Conservation (phyloP, 2,329 filamentous ascomycete species). For the Bisporella sp. region DNA sequence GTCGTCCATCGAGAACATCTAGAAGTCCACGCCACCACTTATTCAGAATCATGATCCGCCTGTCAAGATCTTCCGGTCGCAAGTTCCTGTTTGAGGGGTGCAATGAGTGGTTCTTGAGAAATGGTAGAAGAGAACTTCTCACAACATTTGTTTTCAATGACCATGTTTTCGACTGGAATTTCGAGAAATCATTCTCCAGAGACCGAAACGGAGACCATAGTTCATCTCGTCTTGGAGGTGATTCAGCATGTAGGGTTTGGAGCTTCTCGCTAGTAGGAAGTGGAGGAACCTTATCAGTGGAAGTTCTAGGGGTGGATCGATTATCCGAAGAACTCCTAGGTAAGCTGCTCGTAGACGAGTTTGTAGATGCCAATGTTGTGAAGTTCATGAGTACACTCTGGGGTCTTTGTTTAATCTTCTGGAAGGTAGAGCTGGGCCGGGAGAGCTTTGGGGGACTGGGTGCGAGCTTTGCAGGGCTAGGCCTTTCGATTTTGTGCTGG, state of each 20-base stretch:
- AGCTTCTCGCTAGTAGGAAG: slow-evolving; percentile 35
- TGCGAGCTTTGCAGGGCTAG: slow-evolving; percentile 6
- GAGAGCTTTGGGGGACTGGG: slow-evolving; percentile 15
- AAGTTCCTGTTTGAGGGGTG: slow-evolving; percentile 53
- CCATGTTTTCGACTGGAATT: slow-evolving; percentile 62
- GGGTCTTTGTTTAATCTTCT: slow-evolving; percentile 21
- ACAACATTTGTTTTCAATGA: slow-evolving; percentile 64
- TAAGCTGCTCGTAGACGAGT: slow-evolving; percentile 27
- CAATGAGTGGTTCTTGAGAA: slow-evolving; percentile 51
- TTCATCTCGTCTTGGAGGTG: slow-evolving; percentile 57
- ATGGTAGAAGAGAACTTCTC: slow-evolving; percentile 55
- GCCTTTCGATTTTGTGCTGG: slow-evolving; percentile 16
- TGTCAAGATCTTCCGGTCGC: slow-evolving; percentile 61
- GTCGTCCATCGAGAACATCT: slow-evolving; percentile 60
- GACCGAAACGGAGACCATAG: slow-evolving; percentile 61
- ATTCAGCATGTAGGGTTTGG: slow-evolving; percentile 13
- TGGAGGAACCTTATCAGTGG: slow-evolving; percentile 39
- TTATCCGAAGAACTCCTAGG: slow-evolving; percentile 39
- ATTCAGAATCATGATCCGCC: slow-evolving; percentile 60
- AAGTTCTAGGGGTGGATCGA: slow-evolving; percentile 34
- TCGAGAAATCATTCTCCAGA: slow-evolving; percentile 63
- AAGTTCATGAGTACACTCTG: slow-evolving; percentile 25
- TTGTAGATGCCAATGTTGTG: slow-evolving; percentile 22
- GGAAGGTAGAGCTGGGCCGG: slow-evolving; percentile 14
- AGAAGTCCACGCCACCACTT: slow-evolving; percentile 69